Base-by-base conservation (phyloP, 2,329 filamentous ascomycete species). In the Apiospora saccharicola region DNA sequence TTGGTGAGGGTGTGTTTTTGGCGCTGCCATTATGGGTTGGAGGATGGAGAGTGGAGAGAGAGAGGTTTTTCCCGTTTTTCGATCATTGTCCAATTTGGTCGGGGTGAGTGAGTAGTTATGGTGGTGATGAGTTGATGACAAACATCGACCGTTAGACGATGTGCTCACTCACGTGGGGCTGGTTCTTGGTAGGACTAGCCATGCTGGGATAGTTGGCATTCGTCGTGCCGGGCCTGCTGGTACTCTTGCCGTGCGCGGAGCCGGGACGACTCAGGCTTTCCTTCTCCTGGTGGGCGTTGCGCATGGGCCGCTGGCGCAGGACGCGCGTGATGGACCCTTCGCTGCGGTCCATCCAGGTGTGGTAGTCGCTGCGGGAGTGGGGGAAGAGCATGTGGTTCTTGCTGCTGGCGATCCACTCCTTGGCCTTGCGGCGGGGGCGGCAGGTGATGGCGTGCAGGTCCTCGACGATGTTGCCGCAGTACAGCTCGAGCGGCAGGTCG, bases 401-500 rank as follows among this genome's bases (percentile, higher is more conserved):
- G 0, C 79, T 75, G 26, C 81, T 81, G 61, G 80, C 75, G 77
- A 89, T 84, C 76, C 89, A 91, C 19, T 89, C 82, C 3, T 83
- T 78, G 30, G 85, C 80, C 30, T 84, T 83, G 4, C 89, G 87
- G 30, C 87, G 81, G 0, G 89, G 86, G 16, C 83, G 84, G 47
- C 90, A 87, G 30, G 91, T 90, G 76, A 96, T 90, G 57, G 57
- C 57, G 8, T 64, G 57, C 57, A 72, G 93, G 77, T 97, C 94
- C 44, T 87, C 82, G 30, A 92, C 90, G 61, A 97, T 87, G 78
- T 95, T 92, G 49, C 46, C 46, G 83, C 94, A 96, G 85, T 91
- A 97, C 19, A 87, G 84, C 79, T 96, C 94, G 3, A 95, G 86
- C 0, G 92, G 92, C 57, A 95, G 83, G 81, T 96, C 94, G 79